Evolutionary conservation across 1,139 yeast species (phyloP).

Genomic region (Candida tunisiensis): DNA sequence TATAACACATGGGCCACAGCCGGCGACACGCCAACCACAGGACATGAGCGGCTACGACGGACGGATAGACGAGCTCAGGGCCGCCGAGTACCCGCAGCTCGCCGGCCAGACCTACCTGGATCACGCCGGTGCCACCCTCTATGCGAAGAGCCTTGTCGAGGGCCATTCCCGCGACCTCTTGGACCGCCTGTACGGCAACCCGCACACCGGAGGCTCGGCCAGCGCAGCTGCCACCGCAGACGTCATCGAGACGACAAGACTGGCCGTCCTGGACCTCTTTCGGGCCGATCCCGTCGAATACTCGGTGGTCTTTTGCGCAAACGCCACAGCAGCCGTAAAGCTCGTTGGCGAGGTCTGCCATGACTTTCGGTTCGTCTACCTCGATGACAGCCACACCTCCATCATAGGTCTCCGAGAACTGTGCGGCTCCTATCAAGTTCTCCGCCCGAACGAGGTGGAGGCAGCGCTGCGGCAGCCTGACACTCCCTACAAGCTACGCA

Average conservation of each 20-base stretch:
- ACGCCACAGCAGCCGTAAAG: constrained; percentile 24
- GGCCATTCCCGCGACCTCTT: constrained; percentile 10
- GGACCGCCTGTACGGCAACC: constrained; percentile 19
- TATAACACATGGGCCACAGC: no score
- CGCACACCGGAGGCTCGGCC: constrained; percentile 21
- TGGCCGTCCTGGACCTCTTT: constrained; percentile 15
- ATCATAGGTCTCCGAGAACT: constrained; percentile 22
- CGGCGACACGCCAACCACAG: no score
- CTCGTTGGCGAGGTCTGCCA: constrained; percentile 19
- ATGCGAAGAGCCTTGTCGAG: constrained; percentile 14
- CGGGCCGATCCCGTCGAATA: constrained; percentile 19
- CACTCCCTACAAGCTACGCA: no score
- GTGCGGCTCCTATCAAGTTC: constrained; percentile 7
- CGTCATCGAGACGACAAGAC: constrained; percentile 14
- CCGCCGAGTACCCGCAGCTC: constrained; percentile 5
- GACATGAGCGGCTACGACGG: constrained; percentile 1
- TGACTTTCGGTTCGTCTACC: constrained; percentile 12
- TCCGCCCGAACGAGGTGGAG: constrained; percentile 1
- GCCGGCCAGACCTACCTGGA: constrained; percentile 20
- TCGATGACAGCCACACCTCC: constrained; percentile 24
- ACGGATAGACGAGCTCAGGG: constrained; percentile 5
- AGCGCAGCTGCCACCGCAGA: constrained; percentile 13
- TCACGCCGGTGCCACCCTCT: constrained; percentile 25
- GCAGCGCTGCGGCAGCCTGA: constrained; percentile 1
- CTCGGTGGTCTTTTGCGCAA: constrained; percentile 24